Evolutionary conservation across 306 rosid species (phyloP).

Genomic region (Fagus crenata): DNA sequence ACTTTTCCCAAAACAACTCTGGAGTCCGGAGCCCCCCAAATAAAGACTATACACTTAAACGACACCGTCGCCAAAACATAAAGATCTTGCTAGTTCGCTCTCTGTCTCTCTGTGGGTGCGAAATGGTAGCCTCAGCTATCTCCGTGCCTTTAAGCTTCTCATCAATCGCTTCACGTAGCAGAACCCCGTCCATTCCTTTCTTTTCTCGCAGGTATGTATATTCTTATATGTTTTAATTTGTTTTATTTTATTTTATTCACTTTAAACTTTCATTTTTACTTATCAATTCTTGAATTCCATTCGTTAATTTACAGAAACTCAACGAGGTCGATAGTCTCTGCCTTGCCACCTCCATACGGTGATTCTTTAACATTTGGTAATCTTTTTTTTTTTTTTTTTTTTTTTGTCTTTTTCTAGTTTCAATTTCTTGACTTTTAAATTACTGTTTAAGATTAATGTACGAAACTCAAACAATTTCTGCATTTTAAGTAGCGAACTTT

Average conservation of each 20-base stretch:
- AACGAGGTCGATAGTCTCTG: conserved; percentile 42
- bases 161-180: conserved; percentile 51
- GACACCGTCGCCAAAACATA: not conserved
- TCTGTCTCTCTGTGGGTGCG: conserved; percentile 1
- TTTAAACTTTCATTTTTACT: not conserved
- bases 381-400: too few species aligned
- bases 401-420: not conserved
- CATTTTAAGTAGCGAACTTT: not conserved
- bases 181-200: conserved; percentile 35
- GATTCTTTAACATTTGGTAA: conserved; percentile 56
- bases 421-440: not conserved
- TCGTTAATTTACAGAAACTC: conserved; percentile 45
- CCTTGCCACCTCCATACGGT: conserved; percentile 54
- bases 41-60: not conserved
- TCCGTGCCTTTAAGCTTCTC: conserved; percentile 52
- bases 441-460: conserved; percentile 6
- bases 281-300: conserved; percentile 8
- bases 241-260: not conserved
- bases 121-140: conserved; percentile 61
- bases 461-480: not conserved
- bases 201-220: conserved; percentile 48
- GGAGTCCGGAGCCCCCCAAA: too few species aligned
- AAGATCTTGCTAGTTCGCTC: not conserved
- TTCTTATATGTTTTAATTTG: not conserved
- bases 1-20: too few species aligned